phyloP scores from a whole-genome alignment of 345 rosid species.

The Aegle marmelos region DNA sequence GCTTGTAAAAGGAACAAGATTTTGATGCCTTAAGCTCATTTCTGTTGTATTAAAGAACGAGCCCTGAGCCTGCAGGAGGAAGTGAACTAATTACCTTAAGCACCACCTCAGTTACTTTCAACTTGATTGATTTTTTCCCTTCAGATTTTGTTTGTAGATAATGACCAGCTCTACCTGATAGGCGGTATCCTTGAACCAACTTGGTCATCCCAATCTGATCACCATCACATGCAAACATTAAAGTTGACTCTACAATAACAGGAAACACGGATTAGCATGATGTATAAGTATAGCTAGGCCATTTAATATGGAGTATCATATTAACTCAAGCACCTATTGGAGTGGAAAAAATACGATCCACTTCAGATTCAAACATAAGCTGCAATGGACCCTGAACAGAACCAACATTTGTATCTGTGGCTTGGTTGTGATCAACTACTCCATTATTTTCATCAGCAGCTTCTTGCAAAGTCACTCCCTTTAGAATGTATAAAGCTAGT shows the following conservation, averaged over 20 bases:
- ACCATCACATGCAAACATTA: conserved; percentile 88
- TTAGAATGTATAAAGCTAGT: conserved; percentile 66
- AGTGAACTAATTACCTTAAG: conserved; percentile 66
- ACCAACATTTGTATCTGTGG: conserved; percentile 52
- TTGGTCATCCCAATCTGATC: conserved; percentile 78
- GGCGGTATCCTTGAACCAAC: conserved; percentile 79
- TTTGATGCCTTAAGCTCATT: not conserved
- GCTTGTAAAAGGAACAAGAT: not conserved
- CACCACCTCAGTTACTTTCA: conserved; percentile 78
- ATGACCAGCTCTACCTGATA: conserved; percentile 73
- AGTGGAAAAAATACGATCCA: conserved; percentile 89
- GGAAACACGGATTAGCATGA: conserved; percentile 30
- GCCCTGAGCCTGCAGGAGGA: not conserved
- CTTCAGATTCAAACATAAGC: conserved; percentile 88
- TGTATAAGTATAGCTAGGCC: conserved; percentile 9
- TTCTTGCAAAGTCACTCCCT: conserved; percentile 59
- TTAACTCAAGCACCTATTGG: conserved; percentile 70
- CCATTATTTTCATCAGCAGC: conserved; percentile 54
- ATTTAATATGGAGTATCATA: conserved; percentile 16
- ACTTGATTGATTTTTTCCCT: conserved; percentile 79
- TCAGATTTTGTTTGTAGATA: conserved; percentile 79
- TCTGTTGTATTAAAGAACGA: not conserved
- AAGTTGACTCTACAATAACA: conserved; percentile 71
- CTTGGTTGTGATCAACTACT: conserved; percentile 53
- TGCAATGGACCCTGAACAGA: conserved; percentile 77